A percentile compares a stretch with the other conserved stretches of the same genome.
These are phyloP conservation scores for Rhizophagus clarus DNA, from an alignment of 192 early-diverging fungal genomes.

Conservation along the genomic window DNA sequence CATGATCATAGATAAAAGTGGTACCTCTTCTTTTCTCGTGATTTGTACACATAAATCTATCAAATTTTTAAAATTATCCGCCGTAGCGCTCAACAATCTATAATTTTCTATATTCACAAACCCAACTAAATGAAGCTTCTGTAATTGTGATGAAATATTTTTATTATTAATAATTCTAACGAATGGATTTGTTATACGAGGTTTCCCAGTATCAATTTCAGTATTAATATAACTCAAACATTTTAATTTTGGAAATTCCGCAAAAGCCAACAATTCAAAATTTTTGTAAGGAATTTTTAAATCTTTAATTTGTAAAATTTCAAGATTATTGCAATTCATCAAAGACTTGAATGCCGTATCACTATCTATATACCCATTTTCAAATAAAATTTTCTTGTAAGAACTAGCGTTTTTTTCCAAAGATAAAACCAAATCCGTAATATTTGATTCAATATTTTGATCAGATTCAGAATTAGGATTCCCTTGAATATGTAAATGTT, in stretches of 20 bases:
- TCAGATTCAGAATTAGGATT: neutral
- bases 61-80: neutral
- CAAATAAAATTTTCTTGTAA: neutral
- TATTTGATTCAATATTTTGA: neutral
- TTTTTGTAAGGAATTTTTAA: neutral
- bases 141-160: neutral
- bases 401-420: neutral
- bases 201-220: neutral
- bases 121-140: neutral
- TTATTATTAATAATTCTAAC: neutral
- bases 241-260: constrained; percentile 3
- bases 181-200: neutral
- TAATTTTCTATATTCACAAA: neutral
- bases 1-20: neutral
- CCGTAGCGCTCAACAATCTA: neutral
- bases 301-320: neutral
- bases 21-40: neutral
- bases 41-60: neutral
- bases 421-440: neutral
- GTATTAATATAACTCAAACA: neutral
- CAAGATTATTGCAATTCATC: constrained; percentile 2
- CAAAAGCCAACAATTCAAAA: neutral
- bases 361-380: neutral
- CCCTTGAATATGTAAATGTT: neutral
- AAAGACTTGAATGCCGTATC: neutral